phyloP scores from a whole-genome alignment of 192 early-diverging fungal genomes.

The Podila verticillata region DNA sequence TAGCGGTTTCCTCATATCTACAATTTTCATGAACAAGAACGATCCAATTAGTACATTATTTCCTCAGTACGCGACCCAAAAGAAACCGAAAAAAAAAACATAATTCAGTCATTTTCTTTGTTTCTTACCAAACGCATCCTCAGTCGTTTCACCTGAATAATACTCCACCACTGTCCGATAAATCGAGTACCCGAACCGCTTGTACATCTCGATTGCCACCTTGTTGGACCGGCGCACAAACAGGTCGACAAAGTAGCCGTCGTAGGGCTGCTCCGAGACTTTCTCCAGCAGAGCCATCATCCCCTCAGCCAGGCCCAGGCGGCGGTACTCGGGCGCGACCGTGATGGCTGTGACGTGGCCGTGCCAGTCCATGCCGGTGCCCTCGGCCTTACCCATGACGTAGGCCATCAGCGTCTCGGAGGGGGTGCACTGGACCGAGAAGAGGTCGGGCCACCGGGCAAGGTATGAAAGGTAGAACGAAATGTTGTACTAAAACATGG shows the following conservation, averaged over 20 bases:
- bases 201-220: conserved; percentile 94
- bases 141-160: conserved; percentile 79
- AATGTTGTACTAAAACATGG: conserved; percentile 81
- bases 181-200: conserved; percentile 89
- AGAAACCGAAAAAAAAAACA: conserved; percentile 2
- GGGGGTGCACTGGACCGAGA: conserved; percentile 82
- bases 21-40: background rate
- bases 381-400: conserved; percentile 98
- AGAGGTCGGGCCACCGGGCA: conserved; percentile 94
- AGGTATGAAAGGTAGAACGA: conserved; percentile 95
- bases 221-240: conserved; percentile 94
- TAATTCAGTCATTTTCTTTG: background rate
- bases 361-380: conserved; percentile 88
- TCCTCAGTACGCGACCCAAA: background rate
- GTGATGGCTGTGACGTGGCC: conserved; percentile 99
- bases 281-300: conserved; percentile 92
- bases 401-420: conserved; percentile 85
- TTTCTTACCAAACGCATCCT: conserved; percentile 86
- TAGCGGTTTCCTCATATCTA: conserved; percentile 97
- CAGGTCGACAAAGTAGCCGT: conserved; percentile 94
- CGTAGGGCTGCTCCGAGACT: conserved; percentile 90
- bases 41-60: too few species aligned
- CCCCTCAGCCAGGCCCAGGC: conserved; percentile 87
- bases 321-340: conserved; percentile 93
- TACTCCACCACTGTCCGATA: conserved; percentile 90